Evolutionary conservation across 2,329 filamentous ascomycete species (phyloP).

Genomic region (Leptodontidium sp.): DNA sequence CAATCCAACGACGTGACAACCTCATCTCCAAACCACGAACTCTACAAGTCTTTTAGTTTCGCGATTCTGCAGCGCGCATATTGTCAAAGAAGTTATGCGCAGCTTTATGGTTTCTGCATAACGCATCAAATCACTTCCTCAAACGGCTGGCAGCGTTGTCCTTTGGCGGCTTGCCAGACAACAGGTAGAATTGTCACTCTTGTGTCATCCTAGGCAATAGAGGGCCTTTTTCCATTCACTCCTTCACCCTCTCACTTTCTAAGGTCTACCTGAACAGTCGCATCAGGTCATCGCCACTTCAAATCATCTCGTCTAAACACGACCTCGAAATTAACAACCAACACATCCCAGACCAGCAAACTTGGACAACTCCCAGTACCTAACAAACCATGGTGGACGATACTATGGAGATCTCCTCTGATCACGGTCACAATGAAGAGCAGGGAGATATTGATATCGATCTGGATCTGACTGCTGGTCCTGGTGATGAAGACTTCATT

Average conservation of each 20-base stretch:
- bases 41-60: neutral
- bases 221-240: neutral
- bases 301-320: neutral
- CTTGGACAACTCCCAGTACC: neutral
- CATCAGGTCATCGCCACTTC: neutral
- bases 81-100: neutral
- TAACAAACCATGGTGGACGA: conserved; percentile 49
- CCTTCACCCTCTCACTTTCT: neutral
- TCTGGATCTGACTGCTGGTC: conserved; percentile 55
- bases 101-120: neutral
- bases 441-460: conserved; percentile 67
- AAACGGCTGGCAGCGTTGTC: neutral
- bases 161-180: neutral
- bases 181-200: neutral
- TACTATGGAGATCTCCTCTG: conserved; percentile 63
- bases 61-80: neutral
- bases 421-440: conserved; percentile 48
- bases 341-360: neutral
- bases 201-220: neutral
- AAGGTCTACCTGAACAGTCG: neutral
- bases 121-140: neutral
- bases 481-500: conserved; percentile 62
- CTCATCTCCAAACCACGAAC: neutral
- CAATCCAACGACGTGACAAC: neutral
- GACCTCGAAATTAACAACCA: neutral